Conservation (phyloP, 2,329 filamentous ascomycete genomes). For the Pestalotiopsis sp. region DNA sequence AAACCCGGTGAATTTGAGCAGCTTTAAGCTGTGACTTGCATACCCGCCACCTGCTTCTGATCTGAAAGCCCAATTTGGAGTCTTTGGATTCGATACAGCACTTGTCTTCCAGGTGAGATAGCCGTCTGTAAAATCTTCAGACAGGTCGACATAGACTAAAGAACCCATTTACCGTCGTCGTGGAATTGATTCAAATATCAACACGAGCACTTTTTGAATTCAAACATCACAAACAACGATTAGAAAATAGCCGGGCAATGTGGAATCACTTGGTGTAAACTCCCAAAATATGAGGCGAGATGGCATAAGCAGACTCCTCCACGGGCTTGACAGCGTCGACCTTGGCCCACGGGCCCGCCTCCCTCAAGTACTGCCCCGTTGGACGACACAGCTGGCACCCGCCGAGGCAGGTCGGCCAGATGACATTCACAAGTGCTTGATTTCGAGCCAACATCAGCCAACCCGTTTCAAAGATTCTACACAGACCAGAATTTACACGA, state of each 20-base stretch:
- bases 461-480: background rate
- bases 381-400: conserved; percentile 54
- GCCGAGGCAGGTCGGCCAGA: conserved; percentile 55
- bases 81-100: no score
- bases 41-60: no score
- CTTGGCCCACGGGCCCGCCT: conserved; percentile 52
- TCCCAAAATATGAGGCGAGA: conserved; percentile 7
- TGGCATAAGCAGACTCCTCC: conserved; percentile 42
- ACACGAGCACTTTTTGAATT: no score
- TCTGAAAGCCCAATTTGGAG: no score
- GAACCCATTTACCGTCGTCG: no score
- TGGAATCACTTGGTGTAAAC: conserved; percentile 8
- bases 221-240: background rate
- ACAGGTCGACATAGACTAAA: no score
- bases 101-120: no score
- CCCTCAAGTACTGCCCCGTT: conserved; percentile 48
- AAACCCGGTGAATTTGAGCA: no score
- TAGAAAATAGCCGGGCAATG: background rate
- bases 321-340: conserved; percentile 48
- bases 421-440: conserved; percentile 50
- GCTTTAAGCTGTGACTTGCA: no score
- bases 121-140: no score
- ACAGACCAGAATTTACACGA: background rate
- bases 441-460: background rate
- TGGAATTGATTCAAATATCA: no score